Conservation (phyloP, 306 rosid genomes). For the Inga leiocalycina region DNA sequence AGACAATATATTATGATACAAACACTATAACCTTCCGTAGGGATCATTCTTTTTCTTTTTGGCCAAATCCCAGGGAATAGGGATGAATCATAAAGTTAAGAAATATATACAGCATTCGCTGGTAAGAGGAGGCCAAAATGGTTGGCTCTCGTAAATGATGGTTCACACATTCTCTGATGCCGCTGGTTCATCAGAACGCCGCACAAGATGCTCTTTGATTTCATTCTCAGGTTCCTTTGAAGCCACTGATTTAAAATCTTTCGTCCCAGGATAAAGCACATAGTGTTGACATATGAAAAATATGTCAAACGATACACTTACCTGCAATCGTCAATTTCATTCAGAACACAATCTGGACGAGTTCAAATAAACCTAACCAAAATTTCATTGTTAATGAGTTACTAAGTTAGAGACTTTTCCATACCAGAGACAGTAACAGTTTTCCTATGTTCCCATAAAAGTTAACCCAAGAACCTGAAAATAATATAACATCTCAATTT, state of each 20-base stretch:
- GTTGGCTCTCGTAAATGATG: not conserved
- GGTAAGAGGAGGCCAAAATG: not conserved
- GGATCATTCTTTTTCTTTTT: not conserved
- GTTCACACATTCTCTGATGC: constrained; percentile 42
- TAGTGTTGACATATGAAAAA: constrained; percentile 53
- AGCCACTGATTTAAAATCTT: constrained; percentile 17
- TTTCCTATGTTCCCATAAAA: constrained; percentile 90
- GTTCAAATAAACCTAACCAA: not conserved
- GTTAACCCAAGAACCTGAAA: constrained; percentile 94
- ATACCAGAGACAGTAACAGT: constrained; percentile 86
- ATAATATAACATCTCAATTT: constrained; percentile 9
- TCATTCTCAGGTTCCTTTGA: constrained; percentile 33
- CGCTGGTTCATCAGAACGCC: constrained; percentile 37
- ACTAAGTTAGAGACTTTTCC: constrained; percentile 28
- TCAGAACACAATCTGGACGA: not conserved
- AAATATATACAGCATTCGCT: not conserved
- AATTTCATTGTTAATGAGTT: not conserved
- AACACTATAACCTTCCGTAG: not conserved
- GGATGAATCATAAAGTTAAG: not conserved
- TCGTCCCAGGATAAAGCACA: constrained; percentile 35
- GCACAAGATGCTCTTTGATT: constrained; percentile 39
- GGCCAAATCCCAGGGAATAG: not conserved
- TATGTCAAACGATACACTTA: constrained; percentile 75
- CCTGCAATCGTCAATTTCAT: constrained; percentile 53
- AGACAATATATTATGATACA: not conserved